These are phyloP conservation scores for Hibiscus tridactylites DNA, from an alignment of 345 rosid genomes.

Conservation along the genomic window DNA sequence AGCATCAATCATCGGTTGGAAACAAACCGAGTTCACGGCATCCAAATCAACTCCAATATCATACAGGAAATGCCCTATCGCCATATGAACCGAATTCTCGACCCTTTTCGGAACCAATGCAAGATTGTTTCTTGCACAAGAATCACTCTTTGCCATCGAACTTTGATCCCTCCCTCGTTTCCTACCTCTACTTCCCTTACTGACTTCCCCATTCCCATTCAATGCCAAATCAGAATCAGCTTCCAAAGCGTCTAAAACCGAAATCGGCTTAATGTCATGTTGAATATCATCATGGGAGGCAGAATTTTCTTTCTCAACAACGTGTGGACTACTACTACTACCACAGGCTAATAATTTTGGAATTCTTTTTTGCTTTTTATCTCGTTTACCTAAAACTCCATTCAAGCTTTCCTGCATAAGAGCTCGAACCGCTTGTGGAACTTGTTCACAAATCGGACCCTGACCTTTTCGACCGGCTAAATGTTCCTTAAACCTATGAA, in stretches of 20 bases:
- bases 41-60: slow-evolving; percentile 66
- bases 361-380: slow-evolving; percentile 31
- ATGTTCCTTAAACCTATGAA: slow-evolving; percentile 20
- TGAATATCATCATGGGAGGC: slow-evolving; percentile 27
- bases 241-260: slow-evolving; percentile 12
- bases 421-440: slow-evolving; percentile 50
- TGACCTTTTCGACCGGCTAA: slow-evolving; percentile 84
- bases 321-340: slow-evolving; percentile 31
- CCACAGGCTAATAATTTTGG: background rate
- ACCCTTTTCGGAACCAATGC: slow-evolving; percentile 24
- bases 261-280: slow-evolving; percentile 15
- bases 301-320: slow-evolving; percentile 22
- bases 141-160: background rate
- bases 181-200: slow-evolving; percentile 30
- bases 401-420: slow-evolving; percentile 58
- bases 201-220: slow-evolving; percentile 23
- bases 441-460: slow-evolving; percentile 61
- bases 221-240: slow-evolving; percentile 15
- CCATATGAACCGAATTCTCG: slow-evolving; percentile 34
- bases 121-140: background rate
- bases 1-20: slow-evolving; percentile 59
- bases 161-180: slow-evolving; percentile 32
- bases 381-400: slow-evolving; percentile 49
- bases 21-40: slow-evolving; percentile 50
- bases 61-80: slow-evolving; percentile 53